Percentiles rank a stretch among this genome's conserved stretches.
Conservation (phyloP, 2,329 filamentous ascomycete genomes). For the Stagonosporopsis cucurbitacearum region DNA sequence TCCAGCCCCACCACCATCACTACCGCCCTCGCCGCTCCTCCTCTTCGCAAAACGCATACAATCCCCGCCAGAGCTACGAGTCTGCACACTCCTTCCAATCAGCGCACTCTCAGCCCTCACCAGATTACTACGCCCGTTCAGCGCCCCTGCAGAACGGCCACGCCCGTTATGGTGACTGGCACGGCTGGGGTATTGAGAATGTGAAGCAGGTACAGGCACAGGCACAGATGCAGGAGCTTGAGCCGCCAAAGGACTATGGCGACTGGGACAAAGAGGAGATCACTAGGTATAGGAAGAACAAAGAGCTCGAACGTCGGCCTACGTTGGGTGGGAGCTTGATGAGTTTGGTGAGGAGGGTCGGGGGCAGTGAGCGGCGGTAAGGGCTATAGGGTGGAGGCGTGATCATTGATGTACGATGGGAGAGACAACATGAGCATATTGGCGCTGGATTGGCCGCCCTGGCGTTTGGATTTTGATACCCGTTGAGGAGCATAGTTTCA, state of each 20-base stretch:
- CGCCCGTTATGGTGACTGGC: background rate
- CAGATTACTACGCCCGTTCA: constrained; percentile 2
- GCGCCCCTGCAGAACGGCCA: background rate
- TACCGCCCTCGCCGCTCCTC: constrained; percentile 15
- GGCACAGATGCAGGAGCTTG: background rate
- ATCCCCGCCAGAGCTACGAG: constrained; percentile 6
- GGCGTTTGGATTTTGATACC: constrained; percentile 16
- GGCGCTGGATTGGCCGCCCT: constrained; percentile 21
- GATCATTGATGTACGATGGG: no score
- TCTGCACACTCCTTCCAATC: constrained; percentile 11
- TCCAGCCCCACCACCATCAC: no score
- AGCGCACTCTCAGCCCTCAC: background rate
- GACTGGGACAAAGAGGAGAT: constrained; percentile 24
- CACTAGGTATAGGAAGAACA: constrained; percentile 24
- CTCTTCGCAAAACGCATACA: constrained; percentile 4
- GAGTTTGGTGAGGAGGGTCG: constrained; percentile 23
- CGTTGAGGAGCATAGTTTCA: background rate
- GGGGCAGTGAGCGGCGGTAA: constrained; percentile 18
- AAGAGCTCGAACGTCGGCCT: constrained; percentile 32
- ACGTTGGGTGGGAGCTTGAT: constrained; percentile 38
- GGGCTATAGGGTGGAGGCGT: background rate
- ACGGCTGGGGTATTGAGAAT: background rate
- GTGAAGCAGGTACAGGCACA: background rate
- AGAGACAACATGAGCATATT: constrained; percentile 2
- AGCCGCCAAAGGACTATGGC: constrained; percentile 11